A percentile compares a stretch with the other conserved stretches of the same genome.
Evolutionary conservation across 1,139 yeast genomes (phyloP).

Genomic region (Geotrichum siamense): DNA sequence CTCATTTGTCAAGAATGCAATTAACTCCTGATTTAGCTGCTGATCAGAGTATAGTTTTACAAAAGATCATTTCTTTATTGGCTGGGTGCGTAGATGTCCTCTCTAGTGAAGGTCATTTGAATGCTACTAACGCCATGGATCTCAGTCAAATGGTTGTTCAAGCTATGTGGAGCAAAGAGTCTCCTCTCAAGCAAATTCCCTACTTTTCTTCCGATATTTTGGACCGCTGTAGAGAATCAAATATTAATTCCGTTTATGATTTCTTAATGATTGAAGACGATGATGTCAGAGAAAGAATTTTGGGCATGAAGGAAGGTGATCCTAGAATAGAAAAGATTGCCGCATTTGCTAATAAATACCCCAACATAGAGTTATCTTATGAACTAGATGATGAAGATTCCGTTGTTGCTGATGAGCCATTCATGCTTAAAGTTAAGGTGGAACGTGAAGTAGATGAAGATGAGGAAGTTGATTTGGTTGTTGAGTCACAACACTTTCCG

Average conservation of each 20-base stretch:
- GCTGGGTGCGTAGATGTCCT: conserved; percentile 68
- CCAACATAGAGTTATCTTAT: conserved; percentile 69
- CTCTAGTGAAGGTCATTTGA: conserved; percentile 73
- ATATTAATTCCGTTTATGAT: conserved; percentile 72
- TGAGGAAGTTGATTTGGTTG: conserved; percentile 47
- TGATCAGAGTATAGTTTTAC: conserved; percentile 51
- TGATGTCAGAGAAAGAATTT: conserved; percentile 58
- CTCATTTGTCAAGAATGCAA: conserved; percentile 62
- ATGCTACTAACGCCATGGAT: conserved; percentile 80
- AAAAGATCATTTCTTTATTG: conserved; percentile 45
- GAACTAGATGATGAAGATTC: conserved; percentile 39
- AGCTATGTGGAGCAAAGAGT: conserved; percentile 77
- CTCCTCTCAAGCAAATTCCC: conserved; percentile 78
- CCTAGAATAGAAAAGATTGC: conserved; percentile 59
- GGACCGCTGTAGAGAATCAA: conserved; percentile 47
- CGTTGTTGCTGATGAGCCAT: conserved; percentile 42
- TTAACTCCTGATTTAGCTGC: conserved; percentile 52
- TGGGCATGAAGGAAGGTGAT: conserved; percentile 46
- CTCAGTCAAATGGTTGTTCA: conserved; percentile 84
- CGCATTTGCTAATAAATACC: conserved; percentile 80
- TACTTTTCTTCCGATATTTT: conserved; percentile 50
- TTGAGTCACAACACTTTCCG: conserved; percentile 53
- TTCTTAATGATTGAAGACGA: conserved; percentile 77
- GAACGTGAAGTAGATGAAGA: conserved; percentile 62
- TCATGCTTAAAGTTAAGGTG: conserved; percentile 46